phyloP scores from a whole-genome alignment of 768 basidiomycete genomes.

The Termitomyces sp. region DNA sequence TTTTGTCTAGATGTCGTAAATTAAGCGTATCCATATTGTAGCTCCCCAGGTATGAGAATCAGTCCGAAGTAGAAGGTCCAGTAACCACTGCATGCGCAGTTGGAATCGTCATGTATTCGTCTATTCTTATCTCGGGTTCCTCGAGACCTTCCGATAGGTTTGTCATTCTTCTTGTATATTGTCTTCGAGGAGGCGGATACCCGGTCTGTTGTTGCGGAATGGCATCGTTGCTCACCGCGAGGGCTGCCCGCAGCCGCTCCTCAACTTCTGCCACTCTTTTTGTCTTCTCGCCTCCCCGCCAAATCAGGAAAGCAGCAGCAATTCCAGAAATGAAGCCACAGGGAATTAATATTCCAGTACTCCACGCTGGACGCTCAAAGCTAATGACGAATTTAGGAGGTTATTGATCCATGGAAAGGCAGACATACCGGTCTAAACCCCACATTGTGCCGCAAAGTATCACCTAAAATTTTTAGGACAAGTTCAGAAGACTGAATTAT shows the following conservation, averaged over 20 bases:
- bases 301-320: slow-evolving; percentile 68
- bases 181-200: slow-evolving; percentile 5
- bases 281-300: slow-evolving; percentile 67
- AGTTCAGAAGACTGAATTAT: neutral
- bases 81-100: slow-evolving; percentile 15
- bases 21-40: neutral
- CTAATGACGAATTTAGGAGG: slow-evolving; percentile 25
- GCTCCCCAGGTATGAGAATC: neutral
- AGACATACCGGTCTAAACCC: slow-evolving; percentile 61
- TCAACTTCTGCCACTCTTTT: slow-evolving; percentile 67
- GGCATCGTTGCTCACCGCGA: slow-evolving; percentile 21
- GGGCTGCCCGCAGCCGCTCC: slow-evolving; percentile 51
- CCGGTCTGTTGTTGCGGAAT: neutral
- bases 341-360: slow-evolving; percentile 68
- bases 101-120: slow-evolving; percentile 42
- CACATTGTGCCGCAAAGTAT: slow-evolving; percentile 80
- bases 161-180: slow-evolving; percentile 4
- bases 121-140: slow-evolving; percentile 28
- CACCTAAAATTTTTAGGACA: slow-evolving; percentile 31
- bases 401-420: neutral
- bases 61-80: slow-evolving; percentile 13
- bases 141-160: slow-evolving; percentile 11
- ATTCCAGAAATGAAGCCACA: slow-evolving; percentile 78
- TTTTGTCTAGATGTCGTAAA: neutral
- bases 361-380: slow-evolving; percentile 69